Conservation (phyloP, 345 rosid genomes). For the Luvunga scandens region DNA sequence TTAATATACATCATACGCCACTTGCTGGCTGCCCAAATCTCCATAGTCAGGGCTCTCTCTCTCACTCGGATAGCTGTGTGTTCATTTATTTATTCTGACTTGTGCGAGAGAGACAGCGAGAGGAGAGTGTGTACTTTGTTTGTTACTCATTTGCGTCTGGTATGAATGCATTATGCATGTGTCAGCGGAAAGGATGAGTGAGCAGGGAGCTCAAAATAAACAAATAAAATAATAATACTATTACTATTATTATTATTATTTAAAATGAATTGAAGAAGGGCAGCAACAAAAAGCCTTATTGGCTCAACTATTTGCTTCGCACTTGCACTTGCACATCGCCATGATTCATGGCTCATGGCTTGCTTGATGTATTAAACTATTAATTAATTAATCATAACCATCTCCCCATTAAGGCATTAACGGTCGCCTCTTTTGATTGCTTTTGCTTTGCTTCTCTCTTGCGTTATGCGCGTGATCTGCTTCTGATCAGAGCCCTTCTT, state of each 20-base stretch:
- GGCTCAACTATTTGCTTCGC: neutral
- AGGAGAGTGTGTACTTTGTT: neutral
- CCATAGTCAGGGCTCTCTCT: constrained; percentile 10
- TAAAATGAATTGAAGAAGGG: no score
- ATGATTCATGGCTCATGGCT: constrained; percentile 22
- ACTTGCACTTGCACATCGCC: constrained; percentile 24
- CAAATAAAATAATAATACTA: no score
- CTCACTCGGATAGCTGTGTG: neutral
- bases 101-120: neutral
- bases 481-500: no score
- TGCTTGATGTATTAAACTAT: no score
- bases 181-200: neutral
- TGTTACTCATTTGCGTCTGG: constrained; percentile 1
- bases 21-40: constrained; percentile 13
- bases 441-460: no score
- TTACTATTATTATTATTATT: no score
- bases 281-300: no score
- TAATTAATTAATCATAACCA: neutral
- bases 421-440: neutral
- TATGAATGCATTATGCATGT: neutral
- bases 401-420: neutral
- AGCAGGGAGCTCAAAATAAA: neutral
- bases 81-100: neutral
- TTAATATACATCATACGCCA: neutral
- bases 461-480: no score